Evolutionary conservation across 176 grass and related monocot genomes (phyloP), one percentile per base, ranked within the genome.

Genomic region (Chrysopogon serrulatus): DNA sequence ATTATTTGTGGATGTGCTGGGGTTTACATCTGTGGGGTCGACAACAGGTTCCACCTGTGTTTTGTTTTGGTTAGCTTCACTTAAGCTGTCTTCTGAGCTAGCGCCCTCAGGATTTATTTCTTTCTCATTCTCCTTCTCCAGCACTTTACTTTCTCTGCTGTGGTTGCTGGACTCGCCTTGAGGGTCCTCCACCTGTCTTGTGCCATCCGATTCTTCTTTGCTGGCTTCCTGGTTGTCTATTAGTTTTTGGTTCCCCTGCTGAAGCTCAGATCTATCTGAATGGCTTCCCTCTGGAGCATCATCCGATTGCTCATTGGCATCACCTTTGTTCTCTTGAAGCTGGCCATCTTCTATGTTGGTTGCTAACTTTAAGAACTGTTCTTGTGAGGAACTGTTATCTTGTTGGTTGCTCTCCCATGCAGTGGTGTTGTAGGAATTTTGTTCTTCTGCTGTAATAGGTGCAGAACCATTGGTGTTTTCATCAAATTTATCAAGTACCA

Each of bases 291-390:
- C 78, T 73, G 81, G 37, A 71, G 43, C 59, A 61, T 67, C 44
- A 26, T 67, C 47, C 85, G 80, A 81, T 57, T 80, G 74, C 76
- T 80, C 65, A 82, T 86, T 88, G 27, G 59, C 68, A 75, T 79
- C 79, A 21, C 31, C 59, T 73, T 49, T 83, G 45, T 79, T 90
- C 16, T 90, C 88, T 86, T 83, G 83, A 23, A 45, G 12, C 3
- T 14, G 83, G 32, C 67, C 82, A 26, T 90, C 89, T 66, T 98
- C 93, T 27, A 83, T 21, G 53, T 94, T 90, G 72, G 96, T 98
- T 68, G 83, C 86, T 21, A 96, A 84, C 72, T 84, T 95, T 78
- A 92, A 24, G 79, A 88, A 98, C 35, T 71, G 87, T 61, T 85
- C 91, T 86, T 93, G 70, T 63, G 47, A 84, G 60, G 79, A 89